Evolutionary conservation across 768 basidiomycete genomes (phyloP).

Genomic region (Tricholomella constricta): DNA sequence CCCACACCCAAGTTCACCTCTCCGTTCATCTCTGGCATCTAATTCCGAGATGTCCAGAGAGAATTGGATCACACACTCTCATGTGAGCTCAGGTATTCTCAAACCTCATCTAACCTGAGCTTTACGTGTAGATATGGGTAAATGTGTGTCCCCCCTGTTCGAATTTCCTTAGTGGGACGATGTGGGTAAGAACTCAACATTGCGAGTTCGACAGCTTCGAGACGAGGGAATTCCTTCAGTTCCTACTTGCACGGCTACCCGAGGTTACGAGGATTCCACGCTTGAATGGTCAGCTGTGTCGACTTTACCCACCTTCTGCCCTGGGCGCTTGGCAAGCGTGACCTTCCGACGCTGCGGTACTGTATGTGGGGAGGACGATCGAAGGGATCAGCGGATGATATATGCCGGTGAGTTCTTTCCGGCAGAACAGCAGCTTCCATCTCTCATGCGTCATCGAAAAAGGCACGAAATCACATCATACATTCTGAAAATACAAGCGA

Average conservation of each 20-base stretch:
- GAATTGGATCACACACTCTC: too few species aligned
- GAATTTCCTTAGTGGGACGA: too few species aligned
- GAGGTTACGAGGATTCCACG: not conserved
- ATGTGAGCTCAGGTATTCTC: not conserved
- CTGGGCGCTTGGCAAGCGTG: slow-evolving; percentile 11
- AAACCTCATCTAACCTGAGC: not conserved
- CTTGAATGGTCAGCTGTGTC: slow-evolving; percentile 9
- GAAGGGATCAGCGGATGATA: slow-evolving; percentile 10
- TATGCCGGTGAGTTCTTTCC: slow-evolving; percentile 6
- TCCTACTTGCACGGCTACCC: not conserved
- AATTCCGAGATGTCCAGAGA: too few species aligned
- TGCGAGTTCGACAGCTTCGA: not conserved
- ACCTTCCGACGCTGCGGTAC: slow-evolving; percentile 4
- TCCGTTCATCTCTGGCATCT: too few species aligned
- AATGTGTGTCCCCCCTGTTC: not conserved
- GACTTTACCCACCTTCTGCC: not conserved
- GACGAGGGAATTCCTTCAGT: not conserved
- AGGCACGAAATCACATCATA: slow-evolving; percentile 18
- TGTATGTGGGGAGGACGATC: slow-evolving; percentile 1
- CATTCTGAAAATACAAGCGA: slow-evolving; percentile 1
- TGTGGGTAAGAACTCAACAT: not conserved
- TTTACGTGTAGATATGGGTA: not conserved
- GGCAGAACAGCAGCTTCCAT: slow-evolving; percentile 5
- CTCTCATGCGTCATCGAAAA: slow-evolving; percentile 18
- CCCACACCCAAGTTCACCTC: too few species aligned